These are phyloP conservation scores for Yamadazyma aaseri DNA, from an alignment of 1,139 yeast genomes.

Conservation along the genomic window DNA sequence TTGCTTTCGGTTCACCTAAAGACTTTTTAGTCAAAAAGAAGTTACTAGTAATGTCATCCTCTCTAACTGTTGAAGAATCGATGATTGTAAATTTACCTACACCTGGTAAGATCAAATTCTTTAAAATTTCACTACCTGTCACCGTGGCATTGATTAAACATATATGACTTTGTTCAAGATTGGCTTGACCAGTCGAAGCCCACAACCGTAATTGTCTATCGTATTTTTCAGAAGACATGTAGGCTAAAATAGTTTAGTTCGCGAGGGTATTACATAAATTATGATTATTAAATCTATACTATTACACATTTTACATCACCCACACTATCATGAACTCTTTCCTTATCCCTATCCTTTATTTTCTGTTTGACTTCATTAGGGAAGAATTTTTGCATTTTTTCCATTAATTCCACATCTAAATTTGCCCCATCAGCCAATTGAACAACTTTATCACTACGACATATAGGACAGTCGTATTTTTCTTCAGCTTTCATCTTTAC, in stretches of 20 bases:
- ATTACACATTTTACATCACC: constrained; percentile 30
- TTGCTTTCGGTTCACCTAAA: constrained; percentile 43
- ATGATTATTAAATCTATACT: constrained; percentile 10
- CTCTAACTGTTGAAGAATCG: constrained; percentile 42
- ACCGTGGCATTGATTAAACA: constrained; percentile 62
- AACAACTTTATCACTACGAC: constrained; percentile 54
- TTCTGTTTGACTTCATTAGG: constrained; percentile 68
- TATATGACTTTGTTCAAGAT: constrained; percentile 57
- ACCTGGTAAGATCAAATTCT: constrained; percentile 82
- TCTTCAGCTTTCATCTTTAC: constrained; percentile 61
- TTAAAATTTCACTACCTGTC: constrained; percentile 66
- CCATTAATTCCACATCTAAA: constrained; percentile 54
- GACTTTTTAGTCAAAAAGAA: constrained; percentile 57
- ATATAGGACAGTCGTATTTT: constrained; percentile 65
- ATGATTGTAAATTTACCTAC: constrained; percentile 66
- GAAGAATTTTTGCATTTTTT: constrained; percentile 56
- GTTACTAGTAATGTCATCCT: constrained; percentile 51
- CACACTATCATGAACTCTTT: constrained; percentile 36
- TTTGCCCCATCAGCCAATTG: constrained; percentile 58
- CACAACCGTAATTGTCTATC: constrained; percentile 90
- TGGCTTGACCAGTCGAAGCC: constrained; percentile 75
- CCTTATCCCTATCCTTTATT: constrained; percentile 57
- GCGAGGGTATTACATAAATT: neutral
- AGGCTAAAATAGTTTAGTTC: neutral
- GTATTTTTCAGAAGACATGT: constrained; percentile 46